A percentile compares a stretch with the other conserved stretches of the same genome.
Evolutionary conservation across 2,329 filamentous ascomycete species (phyloP).

Genomic region (Arachnomyces sp.): DNA sequence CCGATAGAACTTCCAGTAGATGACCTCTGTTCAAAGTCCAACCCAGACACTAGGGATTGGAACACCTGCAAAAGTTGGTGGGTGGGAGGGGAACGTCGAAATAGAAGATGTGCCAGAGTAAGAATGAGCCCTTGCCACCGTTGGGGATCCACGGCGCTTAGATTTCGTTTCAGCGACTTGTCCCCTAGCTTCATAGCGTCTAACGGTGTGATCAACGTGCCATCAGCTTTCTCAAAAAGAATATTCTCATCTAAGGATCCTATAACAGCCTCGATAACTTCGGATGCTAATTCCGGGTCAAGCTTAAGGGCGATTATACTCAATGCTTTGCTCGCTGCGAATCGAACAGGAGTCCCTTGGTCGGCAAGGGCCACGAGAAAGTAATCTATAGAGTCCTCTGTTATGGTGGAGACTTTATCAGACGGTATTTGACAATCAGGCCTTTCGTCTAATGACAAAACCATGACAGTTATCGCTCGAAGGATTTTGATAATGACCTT

Average conservation of each 20-base stretch:
- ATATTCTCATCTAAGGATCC: constrained; percentile 58
- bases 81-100: constrained; percentile 69
- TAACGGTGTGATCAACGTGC: constrained; percentile 28
- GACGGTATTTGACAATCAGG: constrained; percentile 20
- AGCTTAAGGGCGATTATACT: constrained; percentile 78
- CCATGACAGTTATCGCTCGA: constrained; percentile 61
- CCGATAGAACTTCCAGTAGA: constrained; percentile 78
- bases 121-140: constrained; percentile 91
- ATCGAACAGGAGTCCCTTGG: constrained; percentile 80
- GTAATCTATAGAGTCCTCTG: constrained; percentile 76
- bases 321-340: constrained; percentile 86
- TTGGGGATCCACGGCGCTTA: constrained; percentile 68
- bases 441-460: constrained; percentile 46
- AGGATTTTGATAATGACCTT: constrained; percentile 82
- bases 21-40: constrained; percentile 82
- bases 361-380: constrained; percentile 72
- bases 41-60: constrained; percentile 65
- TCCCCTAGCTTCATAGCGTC: constrained; percentile 23
- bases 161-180: constrained; percentile 44
- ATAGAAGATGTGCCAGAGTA: constrained; percentile 77
- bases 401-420: constrained; percentile 40
- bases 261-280: constrained; percentile 81
- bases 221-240: constrained; percentile 43
- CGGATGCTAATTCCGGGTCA: constrained; percentile 67
- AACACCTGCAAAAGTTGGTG: constrained; percentile 64